These are phyloP conservation scores for Clitopilus hobsonii DNA, from an alignment of 768 basidiomycete genomes.

Conservation along the genomic window DNA sequence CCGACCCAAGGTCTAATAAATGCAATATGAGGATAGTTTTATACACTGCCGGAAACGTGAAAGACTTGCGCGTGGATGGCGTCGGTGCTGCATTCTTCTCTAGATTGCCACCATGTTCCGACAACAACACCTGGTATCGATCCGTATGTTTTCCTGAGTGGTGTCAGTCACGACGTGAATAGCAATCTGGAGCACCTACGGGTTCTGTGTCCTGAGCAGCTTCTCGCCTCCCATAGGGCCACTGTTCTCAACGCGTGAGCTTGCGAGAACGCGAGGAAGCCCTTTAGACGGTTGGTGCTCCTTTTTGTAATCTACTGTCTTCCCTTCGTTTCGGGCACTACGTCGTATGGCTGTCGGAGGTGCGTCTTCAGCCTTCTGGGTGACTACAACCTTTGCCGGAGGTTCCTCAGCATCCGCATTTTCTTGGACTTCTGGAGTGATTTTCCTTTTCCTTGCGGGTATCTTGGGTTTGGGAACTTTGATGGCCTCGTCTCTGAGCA, in stretches of 20 bases:
- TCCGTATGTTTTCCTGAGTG: conserved; percentile 69
- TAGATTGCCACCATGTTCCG: conserved; percentile 79
- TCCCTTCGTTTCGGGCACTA: conserved; percentile 63
- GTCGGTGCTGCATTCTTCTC: conserved; percentile 68
- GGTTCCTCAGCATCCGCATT: conserved; percentile 6
- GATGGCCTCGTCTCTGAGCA: conserved; percentile 43
- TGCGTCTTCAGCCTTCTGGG: conserved; percentile 2
- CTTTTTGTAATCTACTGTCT: conserved; percentile 47
- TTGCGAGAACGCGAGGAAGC: conserved; percentile 16
- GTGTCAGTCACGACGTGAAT: background rate
- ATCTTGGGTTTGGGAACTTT: conserved; percentile 25
- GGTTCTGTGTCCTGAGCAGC: conserved; percentile 35
- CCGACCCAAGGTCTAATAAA: conserved; percentile 69
- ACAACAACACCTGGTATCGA: conserved; percentile 74
- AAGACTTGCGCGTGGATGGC: conserved; percentile 80
- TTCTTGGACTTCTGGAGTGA: conserved; percentile 17
- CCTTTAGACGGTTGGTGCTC: conserved; percentile 32
- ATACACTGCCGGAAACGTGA: too few relatives aligned
- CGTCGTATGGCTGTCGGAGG: conserved; percentile 40
- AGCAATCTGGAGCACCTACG: conserved; percentile 34
- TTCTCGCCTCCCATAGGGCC: conserved; percentile 26
- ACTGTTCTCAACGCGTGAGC: conserved; percentile 20
- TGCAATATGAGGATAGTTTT: too few relatives aligned
- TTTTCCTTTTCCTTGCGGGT: conserved; percentile 38
- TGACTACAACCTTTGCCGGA: conserved; percentile 18